Evolutionary conservation across 441 rosid genomes (phyloP).

Genomic region (Macaranga tanarius): DNA sequence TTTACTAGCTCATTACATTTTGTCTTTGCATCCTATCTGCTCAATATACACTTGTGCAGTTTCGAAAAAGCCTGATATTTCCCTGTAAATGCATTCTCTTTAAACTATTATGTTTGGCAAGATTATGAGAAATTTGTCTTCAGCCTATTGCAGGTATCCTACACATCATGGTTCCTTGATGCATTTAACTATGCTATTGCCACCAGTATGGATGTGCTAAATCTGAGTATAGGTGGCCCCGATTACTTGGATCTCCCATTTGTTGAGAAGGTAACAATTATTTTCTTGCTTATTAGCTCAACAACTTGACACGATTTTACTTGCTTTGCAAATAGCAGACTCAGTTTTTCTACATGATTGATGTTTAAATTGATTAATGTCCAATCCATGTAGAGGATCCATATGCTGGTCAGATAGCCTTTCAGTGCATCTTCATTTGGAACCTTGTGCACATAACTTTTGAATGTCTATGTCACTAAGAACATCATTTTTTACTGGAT

Average conservation of each 20-base stretch:
- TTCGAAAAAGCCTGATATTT: not conserved
- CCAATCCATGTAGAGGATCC: not conserved
- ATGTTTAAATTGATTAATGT: not conserved
- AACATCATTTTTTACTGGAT: not conserved
- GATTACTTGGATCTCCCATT: conserved; percentile 98
- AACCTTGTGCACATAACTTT: not conserved
- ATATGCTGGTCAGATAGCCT: conserved; percentile 7
- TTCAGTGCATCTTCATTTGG: conserved; percentile 10
- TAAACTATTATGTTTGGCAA: conserved; percentile 33
- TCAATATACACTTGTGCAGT: not conserved
- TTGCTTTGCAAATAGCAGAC: not conserved
- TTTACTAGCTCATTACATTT: conserved; percentile 12
- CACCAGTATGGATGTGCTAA: conserved; percentile 87
- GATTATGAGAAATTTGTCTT: conserved; percentile 78
- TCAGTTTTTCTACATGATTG: not conserved
- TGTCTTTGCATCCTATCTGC: not conserved
- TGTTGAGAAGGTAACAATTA: conserved; percentile 77
- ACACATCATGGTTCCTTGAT: conserved; percentile 99
- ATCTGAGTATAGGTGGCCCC: conserved; percentile 99
- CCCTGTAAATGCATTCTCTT: not conserved
- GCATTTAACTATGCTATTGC: conserved; percentile 99
- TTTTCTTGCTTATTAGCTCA: conserved; percentile 17
- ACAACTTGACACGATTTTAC: not conserved
- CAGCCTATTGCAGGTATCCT: conserved; percentile 99
- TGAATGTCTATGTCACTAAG: not conserved